Conservation (phyloP, 1,284 basidiomycete genomes). For the Malassezia pachydermatis region DNA sequence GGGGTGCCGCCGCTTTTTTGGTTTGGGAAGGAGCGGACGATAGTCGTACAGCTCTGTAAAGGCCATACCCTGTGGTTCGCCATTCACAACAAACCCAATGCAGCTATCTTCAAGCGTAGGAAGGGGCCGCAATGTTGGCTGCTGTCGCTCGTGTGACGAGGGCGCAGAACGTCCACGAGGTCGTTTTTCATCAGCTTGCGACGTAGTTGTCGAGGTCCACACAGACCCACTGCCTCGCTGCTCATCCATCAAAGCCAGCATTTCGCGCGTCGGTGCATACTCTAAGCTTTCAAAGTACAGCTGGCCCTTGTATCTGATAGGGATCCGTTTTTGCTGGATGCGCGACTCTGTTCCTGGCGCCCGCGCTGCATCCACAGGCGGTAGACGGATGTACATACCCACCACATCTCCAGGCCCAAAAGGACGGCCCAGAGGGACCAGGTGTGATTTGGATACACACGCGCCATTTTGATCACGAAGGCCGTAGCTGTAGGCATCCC, state of each 20-base stretch:
- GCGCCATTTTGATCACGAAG: slow-evolving; percentile 83
- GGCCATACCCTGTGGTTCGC: slow-evolving; percentile 71
- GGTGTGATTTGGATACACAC: slow-evolving; percentile 72
- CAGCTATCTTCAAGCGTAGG: slow-evolving; percentile 63
- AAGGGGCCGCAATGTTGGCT: slow-evolving; percentile 55
- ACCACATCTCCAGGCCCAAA: slow-evolving; percentile 78
- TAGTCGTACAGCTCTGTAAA: slow-evolving; percentile 85
- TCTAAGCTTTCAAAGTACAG: slow-evolving; percentile 91
- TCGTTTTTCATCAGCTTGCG: slow-evolving; percentile 11
- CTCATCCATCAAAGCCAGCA: slow-evolving; percentile 57
- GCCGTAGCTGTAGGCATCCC: slow-evolving; percentile 88
- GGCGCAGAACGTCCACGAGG: neutral
- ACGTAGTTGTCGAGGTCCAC: slow-evolving; percentile 3
- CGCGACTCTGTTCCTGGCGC: slow-evolving; percentile 21
- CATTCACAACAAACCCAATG: slow-evolving; percentile 86
- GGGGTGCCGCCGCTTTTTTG: slow-evolving; percentile 11
- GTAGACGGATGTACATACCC: slow-evolving; percentile 84
- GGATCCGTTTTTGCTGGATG: slow-evolving; percentile 47
- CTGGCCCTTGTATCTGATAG: slow-evolving; percentile 91
- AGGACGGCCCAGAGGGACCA: slow-evolving; percentile 59
- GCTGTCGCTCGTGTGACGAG: slow-evolving; percentile 49
- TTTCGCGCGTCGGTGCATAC: slow-evolving; percentile 83
- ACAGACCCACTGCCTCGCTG: slow-evolving; percentile 24
- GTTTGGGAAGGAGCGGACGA: slow-evolving; percentile 57
- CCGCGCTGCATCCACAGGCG: slow-evolving; percentile 47